Conservation (phyloP, 2,329 filamentous ascomycete species). For the Cladosporium sphaerospermum region DNA sequence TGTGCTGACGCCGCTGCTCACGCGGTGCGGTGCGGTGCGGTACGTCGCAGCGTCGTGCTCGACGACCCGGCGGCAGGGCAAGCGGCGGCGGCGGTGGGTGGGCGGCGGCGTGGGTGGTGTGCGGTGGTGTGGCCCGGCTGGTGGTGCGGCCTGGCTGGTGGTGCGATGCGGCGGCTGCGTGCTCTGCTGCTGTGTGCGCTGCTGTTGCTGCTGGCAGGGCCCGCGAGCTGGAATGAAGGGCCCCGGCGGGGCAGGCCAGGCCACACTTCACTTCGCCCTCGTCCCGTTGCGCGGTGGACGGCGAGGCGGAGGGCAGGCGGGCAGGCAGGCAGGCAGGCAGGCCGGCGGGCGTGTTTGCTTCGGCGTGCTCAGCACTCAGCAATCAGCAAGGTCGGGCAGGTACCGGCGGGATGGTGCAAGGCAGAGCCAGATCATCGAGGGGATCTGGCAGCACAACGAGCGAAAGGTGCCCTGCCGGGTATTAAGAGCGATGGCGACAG, state of each 20-base stretch:
- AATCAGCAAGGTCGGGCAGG: conserved; percentile 1
- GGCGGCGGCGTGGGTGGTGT: not conserved
- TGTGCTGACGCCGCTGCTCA: conserved; percentile 9
- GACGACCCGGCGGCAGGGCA: conserved; percentile 11
- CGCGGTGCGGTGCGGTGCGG: conserved; percentile 8
- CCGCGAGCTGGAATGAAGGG: conserved; percentile 6
- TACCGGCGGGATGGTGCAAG: conserved; percentile 8
- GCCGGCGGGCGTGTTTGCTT: too few relatives aligned
- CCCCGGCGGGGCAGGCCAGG: not conserved
- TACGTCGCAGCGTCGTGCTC: conserved; percentile 3
- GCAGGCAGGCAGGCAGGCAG: not conserved
- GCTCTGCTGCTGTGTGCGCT: not conserved
- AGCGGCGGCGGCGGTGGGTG: not conserved
- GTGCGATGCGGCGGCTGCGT: conserved; percentile 3
- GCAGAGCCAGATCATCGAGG: conserved; percentile 6
- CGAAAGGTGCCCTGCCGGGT: conserved; percentile 10
- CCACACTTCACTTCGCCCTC: not conserved
- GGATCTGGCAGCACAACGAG: conserved; percentile 11
- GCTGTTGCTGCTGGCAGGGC: conserved; percentile 5
- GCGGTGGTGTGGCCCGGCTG: not conserved
- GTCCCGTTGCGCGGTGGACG: not conserved
- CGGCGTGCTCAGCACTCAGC: too few relatives aligned
- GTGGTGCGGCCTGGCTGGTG: not conserved
- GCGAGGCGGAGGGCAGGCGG: not conserved
- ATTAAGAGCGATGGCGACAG: conserved; percentile 12